phyloP scores from a whole-genome alignment of 805 yeast genomes.

The Metschnikowia aberdeeniae region DNA sequence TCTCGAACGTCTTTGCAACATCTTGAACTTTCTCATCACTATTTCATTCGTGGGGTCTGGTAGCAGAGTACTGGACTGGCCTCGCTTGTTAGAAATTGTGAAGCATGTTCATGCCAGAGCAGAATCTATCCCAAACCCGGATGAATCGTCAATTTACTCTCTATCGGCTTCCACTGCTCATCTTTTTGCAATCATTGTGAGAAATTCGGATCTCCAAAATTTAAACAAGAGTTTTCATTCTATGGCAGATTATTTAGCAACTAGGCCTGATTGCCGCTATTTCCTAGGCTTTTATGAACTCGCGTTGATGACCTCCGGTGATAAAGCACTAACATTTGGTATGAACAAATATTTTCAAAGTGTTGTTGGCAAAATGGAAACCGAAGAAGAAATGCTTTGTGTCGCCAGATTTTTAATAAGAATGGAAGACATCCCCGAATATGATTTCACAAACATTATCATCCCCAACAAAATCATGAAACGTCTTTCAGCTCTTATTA shows the following conservation, averaged over 20 bases:
- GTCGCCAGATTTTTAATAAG: conserved; percentile 1
- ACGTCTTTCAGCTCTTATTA: neutral
- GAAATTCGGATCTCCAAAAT: conserved; percentile 50
- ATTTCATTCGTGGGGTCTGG: conserved; percentile 70
- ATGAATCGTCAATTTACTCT: neutral
- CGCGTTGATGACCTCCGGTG: conserved; percentile 37
- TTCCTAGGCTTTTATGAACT: conserved; percentile 48
- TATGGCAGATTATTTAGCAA: conserved; percentile 37
- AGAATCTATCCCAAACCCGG: conserved; percentile 4
- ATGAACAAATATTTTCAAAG: conserved; percentile 42
- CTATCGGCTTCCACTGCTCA: conserved; percentile 34
- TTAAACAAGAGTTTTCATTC: conserved; percentile 45
- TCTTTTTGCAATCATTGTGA: conserved; percentile 45
- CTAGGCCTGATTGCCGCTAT: conserved; percentile 29
- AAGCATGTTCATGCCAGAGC: conserved; percentile 21
- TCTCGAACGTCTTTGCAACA: conserved; percentile 9
- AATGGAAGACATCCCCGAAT: neutral
- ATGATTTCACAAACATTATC: neutral
- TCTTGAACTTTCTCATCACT: conserved; percentile 41
- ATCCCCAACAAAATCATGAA: neutral
- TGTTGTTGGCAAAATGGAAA: conserved; percentile 35
- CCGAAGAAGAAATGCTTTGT: conserved; percentile 6
- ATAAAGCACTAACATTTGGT: conserved; percentile 46
- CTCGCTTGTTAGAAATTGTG: conserved; percentile 19
- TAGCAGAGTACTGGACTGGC: conserved; percentile 56